phyloP scores from a whole-genome alignment of 2,329 filamentous ascomycete species.

The Pochonia chlamydosporia region DNA sequence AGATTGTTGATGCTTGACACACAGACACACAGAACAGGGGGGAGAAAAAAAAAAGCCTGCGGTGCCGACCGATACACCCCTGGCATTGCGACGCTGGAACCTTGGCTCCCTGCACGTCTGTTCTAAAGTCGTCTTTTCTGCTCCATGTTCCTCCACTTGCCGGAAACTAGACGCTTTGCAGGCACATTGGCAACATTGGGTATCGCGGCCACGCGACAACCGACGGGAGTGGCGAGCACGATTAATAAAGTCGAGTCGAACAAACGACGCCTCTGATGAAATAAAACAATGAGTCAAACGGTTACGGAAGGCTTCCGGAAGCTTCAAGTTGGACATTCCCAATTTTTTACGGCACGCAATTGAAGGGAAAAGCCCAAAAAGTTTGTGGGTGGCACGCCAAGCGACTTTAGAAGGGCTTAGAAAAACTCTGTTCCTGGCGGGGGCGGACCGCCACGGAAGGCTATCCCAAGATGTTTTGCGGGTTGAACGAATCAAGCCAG shows the following conservation, averaged over 20 bases:
- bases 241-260: neutral
- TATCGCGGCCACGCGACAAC: neutral
- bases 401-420: neutral
- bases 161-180: too few species aligned
- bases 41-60: neutral
- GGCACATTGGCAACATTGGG: too few species aligned
- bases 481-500: neutral
- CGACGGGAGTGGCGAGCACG: neutral
- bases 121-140: neutral
- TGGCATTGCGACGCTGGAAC: neutral
- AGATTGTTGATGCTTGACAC: neutral
- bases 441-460: constrained; percentile 8
- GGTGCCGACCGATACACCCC: neutral
- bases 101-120: neutral
- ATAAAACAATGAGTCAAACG: neutral
- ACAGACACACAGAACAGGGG: too few species aligned
- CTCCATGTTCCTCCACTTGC: too few species aligned
- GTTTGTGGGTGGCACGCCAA: too few species aligned
- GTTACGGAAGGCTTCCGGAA: neutral
- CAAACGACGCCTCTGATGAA: neutral
- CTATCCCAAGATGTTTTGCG: neutral
- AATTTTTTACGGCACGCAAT: neutral
- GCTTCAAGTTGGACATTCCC: neutral
- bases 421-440: constrained; percentile 11
- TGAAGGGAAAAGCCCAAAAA: neutral